Evolutionary conservation across 78 protist species (phyloP).

Genomic region (Pigoraptor vietnamica): DNA sequence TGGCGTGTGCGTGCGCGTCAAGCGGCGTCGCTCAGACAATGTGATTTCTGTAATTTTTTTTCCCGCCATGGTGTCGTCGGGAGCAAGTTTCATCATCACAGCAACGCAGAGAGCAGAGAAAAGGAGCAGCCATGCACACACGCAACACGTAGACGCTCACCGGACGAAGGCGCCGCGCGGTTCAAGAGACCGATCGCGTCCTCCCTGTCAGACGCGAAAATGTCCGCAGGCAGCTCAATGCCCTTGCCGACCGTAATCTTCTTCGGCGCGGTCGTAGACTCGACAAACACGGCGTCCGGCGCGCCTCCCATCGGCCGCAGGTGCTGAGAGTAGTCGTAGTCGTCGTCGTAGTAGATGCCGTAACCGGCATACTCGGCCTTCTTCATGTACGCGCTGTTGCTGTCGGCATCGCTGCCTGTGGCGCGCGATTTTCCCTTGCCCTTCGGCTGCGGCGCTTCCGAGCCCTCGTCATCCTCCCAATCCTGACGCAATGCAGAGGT

Average conservation of each 20-base stretch:
- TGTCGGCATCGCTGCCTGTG: neutral
- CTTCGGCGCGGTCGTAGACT: neutral
- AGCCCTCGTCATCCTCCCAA: neutral
- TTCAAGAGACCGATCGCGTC: conserved; percentile 11
- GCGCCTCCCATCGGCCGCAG: neutral
- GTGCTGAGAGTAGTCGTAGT: conserved; percentile 50
- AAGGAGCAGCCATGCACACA: neutral
- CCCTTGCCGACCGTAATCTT: neutral
- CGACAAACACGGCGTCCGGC: conserved; percentile 14
- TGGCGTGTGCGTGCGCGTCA: too few relatives aligned
- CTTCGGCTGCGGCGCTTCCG: neutral
- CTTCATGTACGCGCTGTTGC: neutral
- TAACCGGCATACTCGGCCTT: neutral
- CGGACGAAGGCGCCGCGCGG: conserved; percentile 5
- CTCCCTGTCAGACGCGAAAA: conserved; percentile 10
- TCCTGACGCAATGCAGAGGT: neutral
- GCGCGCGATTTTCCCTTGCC: neutral
- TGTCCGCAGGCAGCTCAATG: neutral
- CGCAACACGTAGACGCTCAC: neutral
- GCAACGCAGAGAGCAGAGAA: neutral
- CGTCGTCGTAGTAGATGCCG: conserved; percentile 38
- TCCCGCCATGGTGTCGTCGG: neutral
- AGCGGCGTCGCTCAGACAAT: neutral
- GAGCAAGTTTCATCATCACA: neutral
- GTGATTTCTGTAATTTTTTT: neutral